Percentiles rank a stretch among this genome's conserved stretches.
Evolutionary conservation across 371 early-diverging fungal species (phyloP).

Genomic region (Mortierella polycephala): DNA sequence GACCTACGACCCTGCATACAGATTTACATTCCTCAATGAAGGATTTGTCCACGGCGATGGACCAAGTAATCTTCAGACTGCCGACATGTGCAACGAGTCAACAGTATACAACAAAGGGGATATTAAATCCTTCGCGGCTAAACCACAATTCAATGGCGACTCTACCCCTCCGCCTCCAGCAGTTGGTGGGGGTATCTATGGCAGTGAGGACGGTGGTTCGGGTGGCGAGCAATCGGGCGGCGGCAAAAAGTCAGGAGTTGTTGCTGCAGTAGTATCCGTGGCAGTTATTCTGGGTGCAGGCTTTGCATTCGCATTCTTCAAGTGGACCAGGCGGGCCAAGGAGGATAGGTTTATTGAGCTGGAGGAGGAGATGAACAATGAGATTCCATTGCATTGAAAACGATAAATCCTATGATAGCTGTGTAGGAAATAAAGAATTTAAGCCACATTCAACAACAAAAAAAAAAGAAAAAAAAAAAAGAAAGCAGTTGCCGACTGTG

Average conservation of each 20-base stretch:
- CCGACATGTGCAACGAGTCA: neutral
- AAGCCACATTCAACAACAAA: constrained; percentile 15
- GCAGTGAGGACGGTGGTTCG: neutral
- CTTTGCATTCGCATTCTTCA: constrained; percentile 48
- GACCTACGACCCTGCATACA: neutral
- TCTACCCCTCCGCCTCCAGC: constrained; percentile 7
- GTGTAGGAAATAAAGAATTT: neutral
- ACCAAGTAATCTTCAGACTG: neutral
- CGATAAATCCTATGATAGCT: neutral
- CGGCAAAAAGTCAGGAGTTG: constrained; percentile 17
- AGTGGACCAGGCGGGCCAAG: constrained; percentile 47
- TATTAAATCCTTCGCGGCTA: neutral
- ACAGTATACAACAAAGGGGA: constrained; percentile 8
- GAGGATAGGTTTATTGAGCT: constrained; percentile 52
- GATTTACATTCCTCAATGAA: constrained; percentile 14
- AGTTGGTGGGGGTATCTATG: constrained; percentile 24
- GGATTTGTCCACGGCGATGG: neutral
- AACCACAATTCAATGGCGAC: constrained; percentile 1
- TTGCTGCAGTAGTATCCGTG: constrained; percentile 34
- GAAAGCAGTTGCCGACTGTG: neutral
- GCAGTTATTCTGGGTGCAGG: constrained; percentile 30
- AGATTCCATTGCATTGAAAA: constrained; percentile 37
- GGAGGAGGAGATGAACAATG: constrained; percentile 54
- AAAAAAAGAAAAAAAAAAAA: constrained; percentile 5
- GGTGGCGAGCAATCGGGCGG: constrained; percentile 3